Evolutionary conservation across 176 grass and related monocot species (phyloP), one percentile per base, ranked within the genome.

Genomic region (Carex parvula): DNA sequence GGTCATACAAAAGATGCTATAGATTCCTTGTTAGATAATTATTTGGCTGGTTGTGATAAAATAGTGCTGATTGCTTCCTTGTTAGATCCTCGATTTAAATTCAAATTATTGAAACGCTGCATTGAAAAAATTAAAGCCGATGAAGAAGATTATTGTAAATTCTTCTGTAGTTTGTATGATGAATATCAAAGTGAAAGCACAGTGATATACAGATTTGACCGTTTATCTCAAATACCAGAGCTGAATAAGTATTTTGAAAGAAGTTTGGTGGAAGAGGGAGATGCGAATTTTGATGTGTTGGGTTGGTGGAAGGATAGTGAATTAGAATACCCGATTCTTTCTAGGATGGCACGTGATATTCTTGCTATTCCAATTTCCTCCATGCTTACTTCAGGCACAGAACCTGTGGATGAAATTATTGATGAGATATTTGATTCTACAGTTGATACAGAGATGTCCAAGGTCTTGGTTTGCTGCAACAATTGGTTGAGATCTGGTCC

Each of bases 321-420:
- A 61, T 32, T 5, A 41, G 8, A 61, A 58, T 80, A 80, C 13
- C 77, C 24, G 0, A 10, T 80, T 80, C 77, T 80, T 80, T 80
- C 77, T 9, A 80, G 1, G 14, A 80, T 80, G 77, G 77, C 77
- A 35, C 77, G 54, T 59, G 77, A 80, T n/a, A 60, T 80, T 80
- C 77, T 80, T 80, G 77, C 77, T 39, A 80, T 80, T 33, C 54
- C 77, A 0, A 29, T 80, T 60, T 80, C 77, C 12, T 80, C 77
- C 33, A 8, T 0, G 1, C 8, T 61, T 10, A 2, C 8, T 57
- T 32, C 77, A 33, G 26, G 26, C 13, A 10, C 50, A 1, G 52
- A 80, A 54, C 30, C 52, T n/a, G 9, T 60, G 24, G 1, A 79
- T 11, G 53, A 79, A 60, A 57, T 79, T 71, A 16, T 16, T 10